Evolutionary conservation across 2,329 filamentous ascomycete genomes (phyloP).

Genomic region (Penicillium sp.): DNA sequence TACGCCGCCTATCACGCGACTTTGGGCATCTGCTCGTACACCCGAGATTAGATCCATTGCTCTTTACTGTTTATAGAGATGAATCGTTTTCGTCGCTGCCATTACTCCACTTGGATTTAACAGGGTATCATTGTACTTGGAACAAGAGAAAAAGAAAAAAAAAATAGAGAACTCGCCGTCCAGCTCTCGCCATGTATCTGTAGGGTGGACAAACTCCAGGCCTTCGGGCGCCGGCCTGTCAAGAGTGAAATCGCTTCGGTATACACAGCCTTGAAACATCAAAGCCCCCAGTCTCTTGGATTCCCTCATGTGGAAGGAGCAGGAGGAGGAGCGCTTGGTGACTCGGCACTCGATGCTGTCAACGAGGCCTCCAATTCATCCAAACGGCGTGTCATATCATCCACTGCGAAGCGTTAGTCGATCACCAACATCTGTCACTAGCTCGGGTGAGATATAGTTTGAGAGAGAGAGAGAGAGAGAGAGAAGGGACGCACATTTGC

Average conservation of each 20-base stretch:
- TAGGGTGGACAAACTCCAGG: no score
- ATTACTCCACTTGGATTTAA: constrained; percentile 2
- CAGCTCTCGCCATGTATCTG: no score
- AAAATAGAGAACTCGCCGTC: no score
- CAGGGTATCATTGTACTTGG: constrained; percentile 18
- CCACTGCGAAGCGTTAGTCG: constrained; percentile 57
- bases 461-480: no score
- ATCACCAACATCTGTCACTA: no score
- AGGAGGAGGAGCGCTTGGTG: constrained; percentile 15
- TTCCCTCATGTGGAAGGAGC: no score
- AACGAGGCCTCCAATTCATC: constrained; percentile 76
- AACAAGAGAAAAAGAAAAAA: background rate
- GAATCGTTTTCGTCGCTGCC: background rate
- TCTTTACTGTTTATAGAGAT: background rate
- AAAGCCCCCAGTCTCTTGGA: no score
- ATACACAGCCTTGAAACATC: no score
- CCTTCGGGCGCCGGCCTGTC: no score
- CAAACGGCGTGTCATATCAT: constrained; percentile 82
- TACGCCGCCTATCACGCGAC: no score
- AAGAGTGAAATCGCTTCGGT: no score
- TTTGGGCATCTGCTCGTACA: background rate
- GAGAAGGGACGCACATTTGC: constrained; percentile 62
- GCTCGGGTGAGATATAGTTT: no score
- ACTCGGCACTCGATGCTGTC: constrained; percentile 46
- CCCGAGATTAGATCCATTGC: background rate